Conservation (phyloP, 805 yeast genomes). For the Maudiozyma serrabonitensis region DNA sequence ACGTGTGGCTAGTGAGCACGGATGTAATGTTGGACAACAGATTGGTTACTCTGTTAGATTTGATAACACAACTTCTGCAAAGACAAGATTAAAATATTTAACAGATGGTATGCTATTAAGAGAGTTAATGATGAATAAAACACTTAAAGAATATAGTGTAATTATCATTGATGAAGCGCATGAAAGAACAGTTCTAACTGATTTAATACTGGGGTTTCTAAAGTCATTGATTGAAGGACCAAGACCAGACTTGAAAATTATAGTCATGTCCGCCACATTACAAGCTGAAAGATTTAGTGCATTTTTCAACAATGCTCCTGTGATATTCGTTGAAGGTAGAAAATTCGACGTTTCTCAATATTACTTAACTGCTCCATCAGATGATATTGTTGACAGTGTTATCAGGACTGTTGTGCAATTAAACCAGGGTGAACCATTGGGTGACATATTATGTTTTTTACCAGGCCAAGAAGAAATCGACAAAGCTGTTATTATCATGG, state of each 20-base stretch:
- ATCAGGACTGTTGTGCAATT: conserved; percentile 68
- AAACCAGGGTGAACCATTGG: conserved; percentile 64
- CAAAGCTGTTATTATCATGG: conserved; percentile 56
- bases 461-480: conserved; percentile 99
- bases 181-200: conserved; percentile 89
- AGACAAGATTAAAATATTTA: conserved; percentile 69
- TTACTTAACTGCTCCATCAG: conserved; percentile 53
- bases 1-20: conserved; percentile 85
- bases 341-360: conserved; percentile 72
- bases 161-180: conserved; percentile 94
- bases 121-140: conserved; percentile 72
- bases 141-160: conserved; percentile 56
- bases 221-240: conserved; percentile 47
- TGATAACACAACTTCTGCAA: conserved; percentile 52
- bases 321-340: conserved; percentile 80
- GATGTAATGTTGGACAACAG: conserved; percentile 62
- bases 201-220: conserved; percentile 78
- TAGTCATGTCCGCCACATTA: conserved; percentile 94
- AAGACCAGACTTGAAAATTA: conserved; percentile 51
- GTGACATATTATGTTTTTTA: conserved; percentile 85
- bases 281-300: conserved; percentile 74
- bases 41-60: conserved; percentile 94
- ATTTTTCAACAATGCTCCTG: conserved; percentile 75
- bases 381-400: conserved; percentile 76
- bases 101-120: conserved; percentile 97